A percentile compares a stretch with the other conserved stretches of the same genome.
phyloP scores from a whole-genome alignment of 345 rosid species.

The Syzygium jambos region DNA sequence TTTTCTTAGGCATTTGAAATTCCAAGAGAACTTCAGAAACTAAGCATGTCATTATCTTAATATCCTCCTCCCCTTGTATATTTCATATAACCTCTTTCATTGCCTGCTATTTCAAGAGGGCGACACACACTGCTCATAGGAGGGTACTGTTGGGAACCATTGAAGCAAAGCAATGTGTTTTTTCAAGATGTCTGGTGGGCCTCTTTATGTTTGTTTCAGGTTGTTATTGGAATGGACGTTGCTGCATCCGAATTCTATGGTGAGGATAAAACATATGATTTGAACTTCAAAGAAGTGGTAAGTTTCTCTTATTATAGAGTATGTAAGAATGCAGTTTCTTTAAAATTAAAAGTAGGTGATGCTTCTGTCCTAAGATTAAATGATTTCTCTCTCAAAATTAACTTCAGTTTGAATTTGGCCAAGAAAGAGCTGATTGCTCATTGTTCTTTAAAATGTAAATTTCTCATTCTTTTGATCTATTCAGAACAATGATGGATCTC shows the following conservation, averaged over 20 bases:
- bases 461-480: background rate
- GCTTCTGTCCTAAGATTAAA: background rate
- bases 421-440: background rate
- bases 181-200: background rate
- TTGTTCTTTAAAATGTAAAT: background rate
- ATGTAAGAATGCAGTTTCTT: background rate
- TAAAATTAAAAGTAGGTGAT: background rate
- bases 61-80: background rate
- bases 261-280: slow-evolving; percentile 41
- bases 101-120: background rate
- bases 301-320: background rate
- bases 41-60: background rate
- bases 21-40: background rate
- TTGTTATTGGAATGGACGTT: slow-evolving; percentile 69
- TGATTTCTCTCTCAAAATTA: background rate
- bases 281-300: slow-evolving; percentile 64
- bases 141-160: background rate
- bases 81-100: background rate
- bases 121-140: background rate
- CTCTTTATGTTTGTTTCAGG: slow-evolving; percentile 20
- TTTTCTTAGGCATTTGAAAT: background rate
- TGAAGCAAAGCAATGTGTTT: background rate
- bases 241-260: slow-evolving; percentile 71
- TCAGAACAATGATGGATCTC: slow-evolving; percentile 58
- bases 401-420: background rate